Conservation (phyloP, 176 grass and related monocot species). For the Stipa capillata region DNA sequence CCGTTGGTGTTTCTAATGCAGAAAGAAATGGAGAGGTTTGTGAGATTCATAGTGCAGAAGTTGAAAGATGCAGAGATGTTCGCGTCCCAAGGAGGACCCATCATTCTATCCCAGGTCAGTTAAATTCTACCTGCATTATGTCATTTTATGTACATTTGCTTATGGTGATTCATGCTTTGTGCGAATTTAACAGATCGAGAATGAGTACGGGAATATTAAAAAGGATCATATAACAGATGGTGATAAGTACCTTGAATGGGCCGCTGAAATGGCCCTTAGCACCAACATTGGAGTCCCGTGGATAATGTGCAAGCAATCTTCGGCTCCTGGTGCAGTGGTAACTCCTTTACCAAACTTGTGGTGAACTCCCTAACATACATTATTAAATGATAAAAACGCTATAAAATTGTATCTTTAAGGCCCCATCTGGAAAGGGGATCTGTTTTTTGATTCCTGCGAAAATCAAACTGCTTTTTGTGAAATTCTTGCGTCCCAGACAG, state of each 20-base stretch:
- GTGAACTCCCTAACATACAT: constrained; percentile 7
- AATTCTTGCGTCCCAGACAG: no score
- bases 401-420: no score
- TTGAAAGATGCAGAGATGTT: constrained; percentile 61
- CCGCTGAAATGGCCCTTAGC: constrained; percentile 52
- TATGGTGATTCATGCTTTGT: constrained; percentile 9
- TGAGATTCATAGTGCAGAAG: constrained; percentile 47
- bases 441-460: no score
- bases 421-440: no score
- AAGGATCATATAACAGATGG: constrained; percentile 26
- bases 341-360: constrained; percentile 4
- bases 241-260: constrained; percentile 55
- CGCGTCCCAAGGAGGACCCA: constrained; percentile 56
- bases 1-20: constrained; percentile 9
- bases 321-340: constrained; percentile 75
- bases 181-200: constrained; percentile 54
- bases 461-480: no score
- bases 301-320: constrained; percentile 82
- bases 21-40: constrained; percentile 65
- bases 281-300: constrained; percentile 52
- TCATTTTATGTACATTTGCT: not conserved
- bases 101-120: constrained; percentile 68
- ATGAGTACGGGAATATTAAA: constrained; percentile 65
- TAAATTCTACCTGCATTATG: not conserved
- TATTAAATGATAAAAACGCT: no score